These are phyloP conservation scores for Chaetomiaceae sp. DNA, from an alignment of 2,329 filamentous ascomycete genomes.

Conservation along the genomic window DNA sequence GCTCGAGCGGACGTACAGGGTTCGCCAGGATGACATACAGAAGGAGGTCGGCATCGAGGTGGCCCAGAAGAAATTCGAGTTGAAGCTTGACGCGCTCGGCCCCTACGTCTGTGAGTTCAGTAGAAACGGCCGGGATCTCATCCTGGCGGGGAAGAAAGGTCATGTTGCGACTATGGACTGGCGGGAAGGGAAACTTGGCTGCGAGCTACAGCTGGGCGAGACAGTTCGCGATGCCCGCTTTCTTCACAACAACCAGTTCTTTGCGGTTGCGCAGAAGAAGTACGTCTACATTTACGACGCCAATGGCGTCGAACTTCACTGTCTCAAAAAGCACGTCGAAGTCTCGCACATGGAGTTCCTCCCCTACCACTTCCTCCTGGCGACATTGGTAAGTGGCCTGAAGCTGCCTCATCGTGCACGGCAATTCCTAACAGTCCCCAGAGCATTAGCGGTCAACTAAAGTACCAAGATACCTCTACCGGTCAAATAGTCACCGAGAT, in stretches of 20 bases:
- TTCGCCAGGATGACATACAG: conserved; percentile 81
- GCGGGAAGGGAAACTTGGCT: conserved; percentile 84
- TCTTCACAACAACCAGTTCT: conserved; percentile 92
- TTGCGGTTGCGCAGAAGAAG: conserved; percentile 94
- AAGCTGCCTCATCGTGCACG: neutral
- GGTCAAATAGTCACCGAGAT: conserved; percentile 84
- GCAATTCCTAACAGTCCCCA: conserved; percentile 30
- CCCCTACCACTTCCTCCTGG: conserved; percentile 91
- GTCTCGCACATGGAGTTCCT: conserved; percentile 92
- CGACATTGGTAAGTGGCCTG: conserved; percentile 65
- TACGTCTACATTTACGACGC: conserved; percentile 95
- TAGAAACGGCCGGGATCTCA: conserved; percentile 77
- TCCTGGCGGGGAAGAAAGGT: conserved; percentile 85
- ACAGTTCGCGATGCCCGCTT: conserved; percentile 85
- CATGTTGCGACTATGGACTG: conserved; percentile 97
- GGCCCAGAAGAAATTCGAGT: conserved; percentile 87
- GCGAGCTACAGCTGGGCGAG: conserved; percentile 86
- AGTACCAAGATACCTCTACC: conserved; percentile 94
- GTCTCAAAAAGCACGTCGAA: conserved; percentile 83
- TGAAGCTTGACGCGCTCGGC: conserved; percentile 76
- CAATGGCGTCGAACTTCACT: conserved; percentile 87
- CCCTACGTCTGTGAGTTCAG: conserved; percentile 89
- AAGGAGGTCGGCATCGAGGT: conserved; percentile 72
- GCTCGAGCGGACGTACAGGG: conserved; percentile 87
- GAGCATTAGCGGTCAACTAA: conserved; percentile 78